A percentile compares a stretch with the other conserved stretches of the same genome.
phyloP scores from a whole-genome alignment of 306 rosid genomes.

The Astragalus membranaceus region DNA sequence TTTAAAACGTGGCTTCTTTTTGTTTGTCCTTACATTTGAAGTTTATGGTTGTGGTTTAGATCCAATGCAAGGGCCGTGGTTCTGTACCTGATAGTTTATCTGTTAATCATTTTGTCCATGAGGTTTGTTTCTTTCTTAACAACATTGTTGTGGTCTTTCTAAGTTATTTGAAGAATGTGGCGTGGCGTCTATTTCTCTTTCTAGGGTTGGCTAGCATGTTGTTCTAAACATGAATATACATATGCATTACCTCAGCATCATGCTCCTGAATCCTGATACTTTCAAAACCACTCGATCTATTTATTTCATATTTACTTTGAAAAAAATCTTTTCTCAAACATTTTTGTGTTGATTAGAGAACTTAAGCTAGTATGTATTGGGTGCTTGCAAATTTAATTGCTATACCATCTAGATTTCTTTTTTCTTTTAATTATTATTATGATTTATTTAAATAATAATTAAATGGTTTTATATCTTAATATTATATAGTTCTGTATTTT shows the following conservation, averaged over 20 bases:
- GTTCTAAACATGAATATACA: slow-evolving; percentile 3
- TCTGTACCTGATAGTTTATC: slow-evolving; percentile 88
- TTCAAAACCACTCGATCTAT: not conserved
- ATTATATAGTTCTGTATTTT: not conserved
- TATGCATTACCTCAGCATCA: not conserved
- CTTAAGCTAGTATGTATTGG: not conserved
- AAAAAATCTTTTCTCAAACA: not conserved
- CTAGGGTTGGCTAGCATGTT: not conserved
- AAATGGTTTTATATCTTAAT: slow-evolving; percentile 8
- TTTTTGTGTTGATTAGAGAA: not conserved
- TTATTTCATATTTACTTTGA: not conserved
- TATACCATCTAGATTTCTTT: not conserved
- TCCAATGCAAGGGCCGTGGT: slow-evolving; percentile 84
- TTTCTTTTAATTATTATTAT: not conserved
- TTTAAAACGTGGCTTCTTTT: slow-evolving; percentile 2
- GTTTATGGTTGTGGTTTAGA: slow-evolving; percentile 51
- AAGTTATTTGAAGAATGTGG: slow-evolving; percentile 14
- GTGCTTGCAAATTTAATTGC: not conserved
- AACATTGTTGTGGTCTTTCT: slow-evolving; percentile 10
- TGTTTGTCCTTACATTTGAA: slow-evolving; percentile 22
- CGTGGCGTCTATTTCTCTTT: slow-evolving; percentile 12
- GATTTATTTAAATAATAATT: not conserved
- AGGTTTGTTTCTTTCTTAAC: slow-evolving; percentile 56
- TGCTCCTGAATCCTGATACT: not conserved
- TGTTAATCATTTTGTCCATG: slow-evolving; percentile 80